These are phyloP conservation scores for Colletotrichum graminicola DNA, from an alignment of 2,329 filamentous ascomycete species.

Conservation along the genomic window DNA sequence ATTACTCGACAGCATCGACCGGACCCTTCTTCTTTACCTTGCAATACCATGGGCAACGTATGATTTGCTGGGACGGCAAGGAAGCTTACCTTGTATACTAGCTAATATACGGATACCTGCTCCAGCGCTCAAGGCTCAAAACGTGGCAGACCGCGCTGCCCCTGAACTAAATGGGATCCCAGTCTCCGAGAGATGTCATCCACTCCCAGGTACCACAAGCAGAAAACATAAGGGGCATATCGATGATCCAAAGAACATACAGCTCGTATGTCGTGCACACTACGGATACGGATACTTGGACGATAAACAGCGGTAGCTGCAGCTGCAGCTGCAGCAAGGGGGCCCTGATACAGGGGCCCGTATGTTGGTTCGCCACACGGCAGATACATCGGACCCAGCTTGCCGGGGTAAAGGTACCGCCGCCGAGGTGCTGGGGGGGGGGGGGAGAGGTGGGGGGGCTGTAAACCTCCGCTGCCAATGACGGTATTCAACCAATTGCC, in stretches of 20 bases:
- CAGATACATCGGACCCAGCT: slow-evolving; percentile 7
- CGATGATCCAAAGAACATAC: slow-evolving; percentile 5
- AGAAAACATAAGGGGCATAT: not conserved
- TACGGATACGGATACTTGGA: not conserved
- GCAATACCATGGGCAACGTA: slow-evolving; percentile 3
- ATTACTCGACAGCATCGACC: not conserved
- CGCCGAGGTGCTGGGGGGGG: too few relatives aligned
- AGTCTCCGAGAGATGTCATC: too few relatives aligned
- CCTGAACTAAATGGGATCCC: too few relatives aligned
- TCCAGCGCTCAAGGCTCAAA: not conserved
- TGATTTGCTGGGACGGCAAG: slow-evolving; percentile 6
- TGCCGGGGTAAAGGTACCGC: not conserved
- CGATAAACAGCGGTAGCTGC: not conserved
- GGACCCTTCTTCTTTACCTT: not conserved
- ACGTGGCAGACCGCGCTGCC: not conserved
- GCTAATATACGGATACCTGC: too few relatives aligned
- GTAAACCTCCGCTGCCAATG: too few relatives aligned
- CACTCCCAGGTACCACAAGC: not conserved
- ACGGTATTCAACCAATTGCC: too few relatives aligned
- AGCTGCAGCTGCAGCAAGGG: slow-evolving; percentile 15
- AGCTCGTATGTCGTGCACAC: not conserved
- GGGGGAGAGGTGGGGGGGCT: too few relatives aligned
- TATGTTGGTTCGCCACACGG: slow-evolving; percentile 13
- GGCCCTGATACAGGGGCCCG: not conserved
- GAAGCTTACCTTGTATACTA: not conserved